phyloP scores from a whole-genome alignment of 2,329 filamentous ascomycete species.

The Penicillium sp. region DNA sequence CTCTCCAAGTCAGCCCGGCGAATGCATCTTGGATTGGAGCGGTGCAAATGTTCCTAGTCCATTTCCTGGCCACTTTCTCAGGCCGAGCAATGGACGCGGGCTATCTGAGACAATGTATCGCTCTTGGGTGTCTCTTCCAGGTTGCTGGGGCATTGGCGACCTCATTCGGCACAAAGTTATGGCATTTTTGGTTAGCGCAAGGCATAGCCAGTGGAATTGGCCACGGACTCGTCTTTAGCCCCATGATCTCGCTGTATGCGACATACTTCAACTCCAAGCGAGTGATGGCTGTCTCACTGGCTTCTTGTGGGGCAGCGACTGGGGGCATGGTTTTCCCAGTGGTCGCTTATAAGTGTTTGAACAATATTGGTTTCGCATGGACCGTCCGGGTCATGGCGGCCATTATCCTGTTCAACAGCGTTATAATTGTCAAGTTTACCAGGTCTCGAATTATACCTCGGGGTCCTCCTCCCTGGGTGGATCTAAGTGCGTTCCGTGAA shows the following conservation, averaged over 20 bases:
- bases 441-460: constrained; percentile 43
- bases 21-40: constrained; percentile 49
- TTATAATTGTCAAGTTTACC: constrained; percentile 33
- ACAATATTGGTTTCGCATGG: constrained; percentile 46
- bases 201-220: constrained; percentile 44
- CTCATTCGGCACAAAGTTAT: constrained; percentile 45
- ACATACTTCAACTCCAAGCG: constrained; percentile 44
- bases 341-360: constrained; percentile 44
- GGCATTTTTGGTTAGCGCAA: constrained; percentile 51
- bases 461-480: constrained; percentile 58
- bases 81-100: constrained; percentile 44
- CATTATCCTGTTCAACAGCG: constrained; percentile 39
- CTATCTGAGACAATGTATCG: constrained; percentile 31
- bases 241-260: constrained; percentile 36
- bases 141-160: constrained; percentile 49
- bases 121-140: constrained; percentile 9
- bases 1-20: constrained; percentile 33
- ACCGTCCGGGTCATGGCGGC: constrained; percentile 50
- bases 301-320: constrained; percentile 37
- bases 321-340: constrained; percentile 47
- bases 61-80: constrained; percentile 42
- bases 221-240: constrained; percentile 43
- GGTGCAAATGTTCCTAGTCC: constrained; percentile 47
- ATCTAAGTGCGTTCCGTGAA: constrained; percentile 45
- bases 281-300: constrained; percentile 38